Conservation (phyloP, 2,329 filamentous ascomycete genomes). For the Colletotrichum shisoi region DNA sequence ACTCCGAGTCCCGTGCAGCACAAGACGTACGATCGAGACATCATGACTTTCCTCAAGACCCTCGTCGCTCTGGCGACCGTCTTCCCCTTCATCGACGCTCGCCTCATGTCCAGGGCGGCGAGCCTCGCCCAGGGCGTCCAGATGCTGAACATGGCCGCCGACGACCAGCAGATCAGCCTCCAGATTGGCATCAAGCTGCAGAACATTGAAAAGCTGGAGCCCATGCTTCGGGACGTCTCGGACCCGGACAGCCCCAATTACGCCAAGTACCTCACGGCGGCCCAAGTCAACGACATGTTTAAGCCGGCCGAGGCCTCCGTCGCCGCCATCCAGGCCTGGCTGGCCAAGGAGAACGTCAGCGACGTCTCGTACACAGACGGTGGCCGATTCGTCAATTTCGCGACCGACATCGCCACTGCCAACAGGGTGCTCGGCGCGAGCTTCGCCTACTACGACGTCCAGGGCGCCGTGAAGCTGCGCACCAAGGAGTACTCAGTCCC, state of each 20-base stretch:
- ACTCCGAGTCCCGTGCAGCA: constrained; percentile 4
- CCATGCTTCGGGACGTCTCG: constrained; percentile 42
- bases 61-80: constrained; percentile 32
- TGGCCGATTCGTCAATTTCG: constrained; percentile 47
- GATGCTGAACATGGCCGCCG: constrained; percentile 34
- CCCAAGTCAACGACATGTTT: constrained; percentile 43
- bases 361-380: constrained; percentile 38
- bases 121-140: constrained; percentile 35
- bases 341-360: constrained; percentile 38
- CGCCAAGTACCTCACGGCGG: constrained; percentile 42
- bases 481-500: constrained; percentile 45
- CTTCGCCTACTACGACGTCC: constrained; percentile 54
- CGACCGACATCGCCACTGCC: constrained; percentile 48
- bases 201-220: constrained; percentile 43
- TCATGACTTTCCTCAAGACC: constrained; percentile 31
- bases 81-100: constrained; percentile 31
- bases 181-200: constrained; percentile 41
- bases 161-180: constrained; percentile 39
- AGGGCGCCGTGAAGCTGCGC: constrained; percentile 48
- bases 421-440: constrained; percentile 53
- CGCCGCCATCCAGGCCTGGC: constrained; percentile 42
- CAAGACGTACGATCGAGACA: constrained; percentile 2
- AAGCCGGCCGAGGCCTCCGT: constrained; percentile 41
- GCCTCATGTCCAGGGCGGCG: constrained; percentile 39
- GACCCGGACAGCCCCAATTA: constrained; percentile 44